phyloP scores from a whole-genome alignment of 1,139 yeast species.

The Blastobotrys malaysiensis region DNA sequence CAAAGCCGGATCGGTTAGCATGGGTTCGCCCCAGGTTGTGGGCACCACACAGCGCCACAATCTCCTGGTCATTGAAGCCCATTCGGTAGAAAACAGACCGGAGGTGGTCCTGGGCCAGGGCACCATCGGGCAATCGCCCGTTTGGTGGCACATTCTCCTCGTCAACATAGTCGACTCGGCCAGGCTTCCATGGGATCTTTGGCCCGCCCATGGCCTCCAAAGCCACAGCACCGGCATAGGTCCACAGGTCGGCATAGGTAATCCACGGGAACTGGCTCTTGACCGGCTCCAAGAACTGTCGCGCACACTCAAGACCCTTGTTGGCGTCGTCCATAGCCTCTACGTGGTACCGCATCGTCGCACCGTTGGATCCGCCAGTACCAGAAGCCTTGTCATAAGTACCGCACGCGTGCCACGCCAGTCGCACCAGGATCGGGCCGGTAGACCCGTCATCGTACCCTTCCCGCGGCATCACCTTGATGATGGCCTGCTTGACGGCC shows the following conservation, averaged over 20 bases:
- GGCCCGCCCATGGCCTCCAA: constrained; percentile 62
- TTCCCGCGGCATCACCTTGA: constrained; percentile 63
- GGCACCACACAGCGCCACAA: constrained; percentile 76
- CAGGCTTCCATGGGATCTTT: constrained; percentile 51
- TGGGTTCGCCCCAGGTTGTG: constrained; percentile 66
- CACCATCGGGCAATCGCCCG: constrained; percentile 69
- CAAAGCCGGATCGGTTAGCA: constrained; percentile 57
- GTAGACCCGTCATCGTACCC: constrained; percentile 67
- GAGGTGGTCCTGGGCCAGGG: constrained; percentile 63
- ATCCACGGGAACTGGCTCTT: constrained; percentile 55
- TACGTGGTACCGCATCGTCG: constrained; percentile 51
- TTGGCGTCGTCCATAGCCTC: constrained; percentile 51
- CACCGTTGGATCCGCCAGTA: constrained; percentile 66
- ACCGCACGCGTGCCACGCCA: constrained; percentile 71
- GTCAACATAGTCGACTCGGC: constrained; percentile 54
- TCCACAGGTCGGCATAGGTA: constrained; percentile 61
- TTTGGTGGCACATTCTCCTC: constrained; percentile 51
- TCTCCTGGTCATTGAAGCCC: constrained; percentile 78
- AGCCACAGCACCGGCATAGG: constrained; percentile 58
- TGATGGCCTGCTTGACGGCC: constrained; percentile 73
- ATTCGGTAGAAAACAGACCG: constrained; percentile 62
- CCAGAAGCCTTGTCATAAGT: constrained; percentile 51
- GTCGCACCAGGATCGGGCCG: constrained; percentile 58
- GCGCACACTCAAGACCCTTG: constrained; percentile 54
- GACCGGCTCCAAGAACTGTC: constrained; percentile 51